A percentile compares a stretch with the other conserved stretches of the same genome.
Conservation (phyloP, 345 rosid species). For the Eutrema heterophyllum region DNA sequence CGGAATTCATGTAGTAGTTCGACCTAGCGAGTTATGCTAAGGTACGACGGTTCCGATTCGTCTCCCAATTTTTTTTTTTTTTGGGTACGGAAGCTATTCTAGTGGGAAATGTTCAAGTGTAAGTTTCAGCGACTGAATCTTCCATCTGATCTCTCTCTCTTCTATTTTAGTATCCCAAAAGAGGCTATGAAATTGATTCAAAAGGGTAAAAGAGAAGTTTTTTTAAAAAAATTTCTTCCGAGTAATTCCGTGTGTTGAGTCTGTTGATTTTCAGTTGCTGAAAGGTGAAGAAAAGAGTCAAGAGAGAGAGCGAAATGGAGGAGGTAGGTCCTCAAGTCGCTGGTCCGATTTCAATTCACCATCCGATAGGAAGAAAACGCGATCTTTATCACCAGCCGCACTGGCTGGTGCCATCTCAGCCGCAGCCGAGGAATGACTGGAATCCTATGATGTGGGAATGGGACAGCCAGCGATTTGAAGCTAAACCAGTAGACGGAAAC, state of each 20-base stretch:
- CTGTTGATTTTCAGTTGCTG: constrained; percentile 9
- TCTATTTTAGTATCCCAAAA: constrained; percentile 3
- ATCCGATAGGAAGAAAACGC: constrained; percentile 50
- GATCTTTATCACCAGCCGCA: constrained; percentile 36
- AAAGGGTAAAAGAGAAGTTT: background rate
- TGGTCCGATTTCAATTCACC: constrained; percentile 49
- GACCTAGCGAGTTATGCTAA: background rate
- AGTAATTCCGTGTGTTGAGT: background rate
- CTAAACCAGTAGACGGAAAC: constrained; percentile 41
- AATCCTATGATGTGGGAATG: constrained; percentile 67
- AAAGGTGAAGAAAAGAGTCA: background rate
- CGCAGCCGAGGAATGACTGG: constrained; percentile 45
- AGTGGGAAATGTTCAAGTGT: background rate
- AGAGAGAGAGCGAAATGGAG: constrained; percentile 43
- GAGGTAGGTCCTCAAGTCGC: constrained; percentile 64
- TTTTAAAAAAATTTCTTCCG: background rate
- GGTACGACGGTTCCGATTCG: background rate
- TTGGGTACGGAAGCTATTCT: background rate
- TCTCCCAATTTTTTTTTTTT: background rate
- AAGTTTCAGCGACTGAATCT: background rate
- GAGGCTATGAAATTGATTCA: background rate
- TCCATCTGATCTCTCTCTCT: background rate
- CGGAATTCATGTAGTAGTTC: background rate
- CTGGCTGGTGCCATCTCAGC: constrained; percentile 18
- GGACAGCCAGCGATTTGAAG: constrained; percentile 64